Conservation (phyloP, 352 stramenopile genomes). For the Phytophthora capsici region DNA sequence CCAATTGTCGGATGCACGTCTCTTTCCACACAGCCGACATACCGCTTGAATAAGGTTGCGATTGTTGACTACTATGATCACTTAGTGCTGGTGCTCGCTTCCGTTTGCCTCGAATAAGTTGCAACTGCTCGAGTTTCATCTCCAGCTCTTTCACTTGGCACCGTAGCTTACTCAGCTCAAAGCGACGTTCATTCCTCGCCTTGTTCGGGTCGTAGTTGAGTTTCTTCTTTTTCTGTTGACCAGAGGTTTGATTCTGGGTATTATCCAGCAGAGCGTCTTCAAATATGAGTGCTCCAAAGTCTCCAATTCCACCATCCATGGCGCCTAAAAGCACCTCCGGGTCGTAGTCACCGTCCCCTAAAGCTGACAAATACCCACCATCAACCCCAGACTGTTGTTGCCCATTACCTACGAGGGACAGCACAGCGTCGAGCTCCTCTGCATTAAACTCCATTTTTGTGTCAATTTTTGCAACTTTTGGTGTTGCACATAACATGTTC, state of each 20-base stretch:
- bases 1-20: slow-evolving; percentile 23
- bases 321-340: slow-evolving; percentile 11
- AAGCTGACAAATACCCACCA: background rate
- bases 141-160: slow-evolving; percentile 19
- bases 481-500: no score
- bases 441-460: background rate
- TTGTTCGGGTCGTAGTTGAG: slow-evolving; percentile 38
- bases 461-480: no score
- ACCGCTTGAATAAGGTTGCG: background rate
- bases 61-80: background rate
- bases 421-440: slow-evolving; percentile 15
- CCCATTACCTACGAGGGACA: background rate
- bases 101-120: slow-evolving; percentile 6
- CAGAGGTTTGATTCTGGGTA: no score
- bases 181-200: slow-evolving; percentile 28
- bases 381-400: background rate
- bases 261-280: no score
- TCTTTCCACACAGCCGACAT: slow-evolving; percentile 16
- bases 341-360: slow-evolving; percentile 13
- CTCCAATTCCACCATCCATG: slow-evolving; percentile 4
- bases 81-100: background rate
- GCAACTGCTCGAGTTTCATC: slow-evolving; percentile 17
- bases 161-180: slow-evolving; percentile 14
- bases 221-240: slow-evolving; percentile 14
- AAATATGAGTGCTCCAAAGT: background rate